A percentile compares a stretch with the other conserved stretches of the same genome.
These are phyloP conservation scores for Suhomyces bolitotheri DNA, from an alignment of 1,139 yeast genomes.

Conservation along the genomic window DNA sequence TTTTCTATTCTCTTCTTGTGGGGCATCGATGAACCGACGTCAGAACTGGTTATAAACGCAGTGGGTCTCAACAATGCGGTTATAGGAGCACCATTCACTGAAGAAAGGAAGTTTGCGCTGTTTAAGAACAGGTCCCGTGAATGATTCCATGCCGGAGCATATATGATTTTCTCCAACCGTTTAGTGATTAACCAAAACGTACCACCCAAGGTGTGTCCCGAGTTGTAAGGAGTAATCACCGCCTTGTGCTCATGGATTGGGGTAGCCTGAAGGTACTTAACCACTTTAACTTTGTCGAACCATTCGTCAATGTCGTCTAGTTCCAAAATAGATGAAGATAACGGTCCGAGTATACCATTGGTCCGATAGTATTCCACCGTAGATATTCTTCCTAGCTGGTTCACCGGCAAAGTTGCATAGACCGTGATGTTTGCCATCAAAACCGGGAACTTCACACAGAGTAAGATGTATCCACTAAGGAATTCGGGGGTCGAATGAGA, in stretches of 20 bases:
- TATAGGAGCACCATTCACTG: constrained; percentile 51
- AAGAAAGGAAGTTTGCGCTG: constrained; percentile 67
- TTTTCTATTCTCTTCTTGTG: constrained; percentile 66
- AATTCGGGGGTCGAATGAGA: constrained; percentile 87
- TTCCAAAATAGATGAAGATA: constrained; percentile 60
- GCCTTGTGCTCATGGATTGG: constrained; percentile 60
- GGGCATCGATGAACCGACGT: constrained; percentile 65
- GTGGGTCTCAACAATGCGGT: constrained; percentile 76
- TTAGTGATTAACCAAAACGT: constrained; percentile 78
- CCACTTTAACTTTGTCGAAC: constrained; percentile 64
- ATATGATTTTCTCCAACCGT: constrained; percentile 74
- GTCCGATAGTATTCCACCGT: constrained; percentile 80
- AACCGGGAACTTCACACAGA: constrained; percentile 62
- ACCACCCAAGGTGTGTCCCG: constrained; percentile 95
- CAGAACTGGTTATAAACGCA: constrained; percentile 75
- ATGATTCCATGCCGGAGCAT: constrained; percentile 96
- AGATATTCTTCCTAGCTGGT: constrained; percentile 81
- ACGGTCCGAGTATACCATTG: constrained; percentile 74
- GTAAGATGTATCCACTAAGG: constrained; percentile 74
- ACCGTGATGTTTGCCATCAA: constrained; percentile 68
- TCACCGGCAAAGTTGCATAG: constrained; percentile 85
- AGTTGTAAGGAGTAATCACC: constrained; percentile 76
- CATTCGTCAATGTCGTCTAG: constrained; percentile 75
- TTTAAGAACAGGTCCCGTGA: constrained; percentile 83
- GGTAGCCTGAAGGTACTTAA: constrained; percentile 82